A percentile compares a stretch with the other conserved stretches of the same genome.
Conservation (phyloP, 148 eudicot genomes). For the Simmondsia chinensis region DNA sequence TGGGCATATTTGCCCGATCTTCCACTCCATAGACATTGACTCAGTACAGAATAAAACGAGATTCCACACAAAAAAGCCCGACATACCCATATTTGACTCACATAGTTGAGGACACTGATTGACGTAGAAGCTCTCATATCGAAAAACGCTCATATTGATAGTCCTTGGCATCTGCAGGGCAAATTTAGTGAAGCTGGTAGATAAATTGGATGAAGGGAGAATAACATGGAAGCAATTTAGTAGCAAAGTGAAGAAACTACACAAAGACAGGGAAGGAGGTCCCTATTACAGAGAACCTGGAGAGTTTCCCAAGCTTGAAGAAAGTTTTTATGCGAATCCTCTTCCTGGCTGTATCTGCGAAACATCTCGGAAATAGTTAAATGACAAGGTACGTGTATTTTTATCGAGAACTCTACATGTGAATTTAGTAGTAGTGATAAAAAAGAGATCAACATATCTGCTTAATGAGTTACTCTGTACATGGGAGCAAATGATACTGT, state of each 20-base stretch:
- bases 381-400: not conserved
- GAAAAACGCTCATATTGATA: not conserved
- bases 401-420: not conserved
- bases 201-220: slow-evolving; percentile 61
- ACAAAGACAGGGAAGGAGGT: slow-evolving; percentile 55
- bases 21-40: too few species aligned
- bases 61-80: too few species aligned
- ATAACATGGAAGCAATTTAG: slow-evolving; percentile 70
- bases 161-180: slow-evolving; percentile 48
- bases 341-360: slow-evolving; percentile 93
- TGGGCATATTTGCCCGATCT: too few species aligned
- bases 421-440: too few species aligned
- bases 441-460: too few species aligned
- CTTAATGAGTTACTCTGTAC: too few species aligned
- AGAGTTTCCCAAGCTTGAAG: slow-evolving; percentile 90
- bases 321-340: slow-evolving; percentile 94
- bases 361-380: slow-evolving; percentile 9
- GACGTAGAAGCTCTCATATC: too few species aligned
- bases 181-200: slow-evolving; percentile 72
- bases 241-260: slow-evolving; percentile 71
- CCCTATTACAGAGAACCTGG: slow-evolving; percentile 74
- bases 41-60: too few species aligned
- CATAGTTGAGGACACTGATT: too few species aligned
- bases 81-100: too few species aligned
- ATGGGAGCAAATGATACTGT: too few species aligned